These are phyloP conservation scores for Irineochytrium annulatum DNA, from an alignment of 192 early-diverging fungal species.

Conservation along the genomic window DNA sequence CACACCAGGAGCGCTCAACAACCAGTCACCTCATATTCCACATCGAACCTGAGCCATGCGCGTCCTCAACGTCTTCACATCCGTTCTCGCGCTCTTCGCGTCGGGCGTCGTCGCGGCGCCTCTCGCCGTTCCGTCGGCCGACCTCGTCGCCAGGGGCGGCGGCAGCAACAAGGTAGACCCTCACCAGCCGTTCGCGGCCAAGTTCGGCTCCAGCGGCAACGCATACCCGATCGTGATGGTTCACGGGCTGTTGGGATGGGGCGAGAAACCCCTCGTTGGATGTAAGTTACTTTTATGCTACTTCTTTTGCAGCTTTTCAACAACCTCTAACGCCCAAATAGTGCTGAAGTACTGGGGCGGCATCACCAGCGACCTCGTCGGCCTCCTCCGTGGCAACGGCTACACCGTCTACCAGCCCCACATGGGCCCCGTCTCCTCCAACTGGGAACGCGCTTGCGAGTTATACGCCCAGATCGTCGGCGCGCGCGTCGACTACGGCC, in stretches of 20 bases:
- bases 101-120: too few species aligned
- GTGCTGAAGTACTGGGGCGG: conserved; percentile 24
- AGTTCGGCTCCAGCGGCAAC: conserved; percentile 17
- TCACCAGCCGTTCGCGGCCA: conserved; percentile 7
- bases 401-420: background rate
- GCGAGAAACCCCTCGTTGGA: conserved; percentile 12
- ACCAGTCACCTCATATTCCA: too few species aligned
- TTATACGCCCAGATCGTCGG: conserved; percentile 27
- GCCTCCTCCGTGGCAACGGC: conserved; percentile 8
- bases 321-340: too few species aligned
- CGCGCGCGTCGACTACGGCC: conserved; percentile 17
- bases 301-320: too few species aligned
- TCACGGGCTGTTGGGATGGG: conserved; percentile 26
- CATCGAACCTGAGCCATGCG: too few species aligned
- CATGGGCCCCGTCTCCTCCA: conserved; percentile 2
- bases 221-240: conserved; percentile 22
- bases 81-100: too few species aligned
- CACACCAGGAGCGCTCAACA: too few species aligned
- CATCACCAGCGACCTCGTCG: conserved; percentile 8
- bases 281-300: too few species aligned
- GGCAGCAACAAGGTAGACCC: too few species aligned
- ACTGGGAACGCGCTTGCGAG: conserved; percentile 27
- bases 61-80: too few species aligned
- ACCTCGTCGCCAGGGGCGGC: too few species aligned
- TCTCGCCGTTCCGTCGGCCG: too few species aligned